phyloP scores from a whole-genome alignment of 306 rosid genomes.

The Begonia masoniana region DNA sequence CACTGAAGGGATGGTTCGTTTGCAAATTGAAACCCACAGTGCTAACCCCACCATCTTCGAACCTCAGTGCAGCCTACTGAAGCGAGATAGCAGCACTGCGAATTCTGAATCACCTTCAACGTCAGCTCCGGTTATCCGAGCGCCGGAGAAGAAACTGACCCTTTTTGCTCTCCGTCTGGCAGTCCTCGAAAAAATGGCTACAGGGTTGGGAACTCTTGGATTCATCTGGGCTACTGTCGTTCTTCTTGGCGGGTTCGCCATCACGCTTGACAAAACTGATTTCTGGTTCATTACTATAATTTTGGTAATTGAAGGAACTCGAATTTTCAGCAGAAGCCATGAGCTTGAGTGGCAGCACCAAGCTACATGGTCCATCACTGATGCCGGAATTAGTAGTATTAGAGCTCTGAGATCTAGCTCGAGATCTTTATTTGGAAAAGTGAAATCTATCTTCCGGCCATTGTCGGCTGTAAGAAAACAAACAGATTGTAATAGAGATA shows the following conservation, averaged over 20 bases:
- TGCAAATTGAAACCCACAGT: conserved; percentile 20
- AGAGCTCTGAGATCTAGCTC: conserved; percentile 39
- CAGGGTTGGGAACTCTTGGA: conserved; percentile 83
- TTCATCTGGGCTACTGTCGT: conserved; percentile 98
- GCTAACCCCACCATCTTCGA: background rate
- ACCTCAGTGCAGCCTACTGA: background rate
- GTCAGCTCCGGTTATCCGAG: conserved; percentile 2
- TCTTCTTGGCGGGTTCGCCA: conserved; percentile 84
- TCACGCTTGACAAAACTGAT: conserved; percentile 54
- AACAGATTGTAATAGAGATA: conserved; percentile 11
- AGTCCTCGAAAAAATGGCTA: conserved; percentile 77
- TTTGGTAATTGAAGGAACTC: conserved; percentile 65
- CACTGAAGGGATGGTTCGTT: conserved; percentile 26
- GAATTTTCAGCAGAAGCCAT: conserved; percentile 90
- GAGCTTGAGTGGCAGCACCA: conserved; percentile 99
- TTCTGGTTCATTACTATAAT: conserved; percentile 87
- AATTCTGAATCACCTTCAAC: too few species aligned
- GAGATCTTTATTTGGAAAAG: conserved; percentile 17
- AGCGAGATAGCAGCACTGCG: conserved; percentile 23
- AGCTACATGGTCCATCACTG: conserved; percentile 78
- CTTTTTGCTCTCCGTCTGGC: conserved; percentile 81
- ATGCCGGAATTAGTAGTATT: conserved; percentile 52
- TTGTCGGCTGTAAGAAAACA: conserved; percentile 5
- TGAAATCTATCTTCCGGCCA: conserved; percentile 35
- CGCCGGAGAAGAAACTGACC: conserved; percentile 82